These are phyloP conservation scores for Petrea volubilis DNA, from an alignment of 257 asterid species.

Conservation along the genomic window DNA sequence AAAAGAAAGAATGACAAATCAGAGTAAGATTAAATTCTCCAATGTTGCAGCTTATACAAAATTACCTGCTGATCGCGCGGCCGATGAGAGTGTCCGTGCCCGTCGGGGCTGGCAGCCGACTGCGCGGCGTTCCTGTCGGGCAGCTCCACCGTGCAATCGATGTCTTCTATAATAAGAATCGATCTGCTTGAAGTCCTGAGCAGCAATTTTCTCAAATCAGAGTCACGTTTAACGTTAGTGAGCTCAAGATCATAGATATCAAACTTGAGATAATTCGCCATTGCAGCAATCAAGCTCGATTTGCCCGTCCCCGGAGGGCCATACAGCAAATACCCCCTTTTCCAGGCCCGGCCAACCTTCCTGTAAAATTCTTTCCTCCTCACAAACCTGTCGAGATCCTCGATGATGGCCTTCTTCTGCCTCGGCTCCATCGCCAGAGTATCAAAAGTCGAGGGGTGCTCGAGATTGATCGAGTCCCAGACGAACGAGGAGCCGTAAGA, in stretches of 20 bases:
- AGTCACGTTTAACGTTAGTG: conserved; percentile 46
- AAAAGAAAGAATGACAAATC: too few relatives aligned
- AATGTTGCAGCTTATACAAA: too few relatives aligned
- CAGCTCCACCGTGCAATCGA: conserved; percentile 63
- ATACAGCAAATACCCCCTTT: conserved; percentile 69
- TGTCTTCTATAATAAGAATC: conserved; percentile 75
- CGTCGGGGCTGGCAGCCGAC: neutral
- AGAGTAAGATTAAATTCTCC: too few relatives aligned
- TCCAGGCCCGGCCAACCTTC: conserved; percentile 82
- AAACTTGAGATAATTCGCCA: conserved; percentile 69
- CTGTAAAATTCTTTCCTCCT: conserved; percentile 61
- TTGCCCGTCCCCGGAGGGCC: conserved; percentile 89
- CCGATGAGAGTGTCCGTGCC: conserved; percentile 18
- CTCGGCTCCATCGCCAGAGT: conserved; percentile 59
- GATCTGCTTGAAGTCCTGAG: conserved; percentile 64
- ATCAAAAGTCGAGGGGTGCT: conserved; percentile 75
- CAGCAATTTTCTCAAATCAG: conserved; percentile 64
- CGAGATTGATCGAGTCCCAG: conserved; percentile 67
- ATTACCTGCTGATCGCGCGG: conserved; percentile 37
- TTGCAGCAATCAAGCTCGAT: conserved; percentile 73
- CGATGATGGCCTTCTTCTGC: conserved; percentile 34
- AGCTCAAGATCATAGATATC: conserved; percentile 77
- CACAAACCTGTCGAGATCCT: conserved; percentile 65
- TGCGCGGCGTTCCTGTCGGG: conserved; percentile 41
- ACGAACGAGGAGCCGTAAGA: neutral